A percentile compares a stretch with the other conserved stretches of the same genome.
phyloP scores from a whole-genome alignment of 78 protist species.

The Cavenderia fasciculata region DNA sequence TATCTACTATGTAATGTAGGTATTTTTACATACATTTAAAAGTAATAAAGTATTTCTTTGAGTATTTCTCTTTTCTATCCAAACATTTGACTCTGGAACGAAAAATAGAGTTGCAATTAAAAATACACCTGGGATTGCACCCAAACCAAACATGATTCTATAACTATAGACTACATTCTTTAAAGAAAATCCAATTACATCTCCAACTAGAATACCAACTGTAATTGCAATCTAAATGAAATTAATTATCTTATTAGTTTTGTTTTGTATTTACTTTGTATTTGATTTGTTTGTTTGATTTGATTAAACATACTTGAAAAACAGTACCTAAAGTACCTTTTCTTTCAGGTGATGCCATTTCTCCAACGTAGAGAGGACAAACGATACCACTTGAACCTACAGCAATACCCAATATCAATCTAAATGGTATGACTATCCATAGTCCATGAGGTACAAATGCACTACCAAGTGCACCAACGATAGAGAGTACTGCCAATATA shows the following conservation, averaged over 20 bases:
- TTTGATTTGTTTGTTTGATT: background rate
- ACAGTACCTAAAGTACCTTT: conserved; percentile 60
- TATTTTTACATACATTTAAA: background rate
- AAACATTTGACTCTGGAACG: conserved; percentile 38
- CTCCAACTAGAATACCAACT: conserved; percentile 31
- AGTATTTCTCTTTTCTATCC: background rate
- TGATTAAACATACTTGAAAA: conserved; percentile 21
- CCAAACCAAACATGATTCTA: conserved; percentile 35
- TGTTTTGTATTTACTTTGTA: background rate
- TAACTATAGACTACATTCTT: conserved; percentile 2
- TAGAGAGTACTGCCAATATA: background rate
- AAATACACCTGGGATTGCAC: conserved; percentile 35
- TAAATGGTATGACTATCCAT: background rate
- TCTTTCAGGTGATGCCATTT: conserved; percentile 12
- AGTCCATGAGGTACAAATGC: conserved; percentile 21
- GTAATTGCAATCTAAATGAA: conserved; percentile 44
- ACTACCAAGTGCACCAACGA: conserved; percentile 20
- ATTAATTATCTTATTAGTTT: background rate
- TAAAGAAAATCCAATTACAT: conserved; percentile 33
- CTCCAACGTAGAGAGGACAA: conserved; percentile 57
- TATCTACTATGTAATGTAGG: background rate
- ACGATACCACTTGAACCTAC: conserved; percentile 43
- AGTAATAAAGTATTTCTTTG: background rate
- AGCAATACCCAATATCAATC: conserved; percentile 40
- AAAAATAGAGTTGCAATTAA: background rate